A percentile compares a stretch with the other conserved stretches of the same genome.
Conservation (phyloP, 345 rosid species). For the Brassica juncea region DNA sequence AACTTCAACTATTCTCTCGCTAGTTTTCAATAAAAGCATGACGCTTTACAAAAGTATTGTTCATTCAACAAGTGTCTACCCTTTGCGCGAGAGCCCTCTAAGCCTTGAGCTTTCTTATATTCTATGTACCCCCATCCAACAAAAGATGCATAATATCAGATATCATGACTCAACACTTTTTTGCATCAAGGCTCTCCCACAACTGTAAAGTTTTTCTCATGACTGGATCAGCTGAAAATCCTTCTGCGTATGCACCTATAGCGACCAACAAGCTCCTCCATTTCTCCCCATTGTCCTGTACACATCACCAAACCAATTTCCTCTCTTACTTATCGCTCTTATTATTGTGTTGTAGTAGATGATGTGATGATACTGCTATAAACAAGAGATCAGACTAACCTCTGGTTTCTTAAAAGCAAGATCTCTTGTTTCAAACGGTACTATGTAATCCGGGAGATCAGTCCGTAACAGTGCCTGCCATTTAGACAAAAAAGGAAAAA, state of each 20-base stretch:
- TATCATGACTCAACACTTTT: background rate
- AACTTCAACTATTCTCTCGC: background rate
- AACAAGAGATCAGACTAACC: conserved; percentile 51
- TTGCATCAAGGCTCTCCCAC: conserved; percentile 67
- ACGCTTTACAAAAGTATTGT: conserved; percentile 14
- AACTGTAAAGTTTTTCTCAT: conserved; percentile 61
- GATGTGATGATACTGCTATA: conserved; percentile 1
- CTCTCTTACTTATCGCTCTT: background rate
- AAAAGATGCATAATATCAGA: background rate
- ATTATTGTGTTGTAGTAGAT: background rate
- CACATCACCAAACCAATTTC: conserved; percentile 8
- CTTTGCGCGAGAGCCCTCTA: background rate
- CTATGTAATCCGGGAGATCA: conserved; percentile 88
- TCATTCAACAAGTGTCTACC: background rate
- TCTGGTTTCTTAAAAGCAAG: conserved; percentile 72
- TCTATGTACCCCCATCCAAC: conserved; percentile 27
- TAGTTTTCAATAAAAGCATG: background rate
- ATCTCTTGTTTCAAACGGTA: conserved; percentile 73
- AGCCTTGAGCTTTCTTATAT: background rate
- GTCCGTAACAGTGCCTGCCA: conserved; percentile 77
- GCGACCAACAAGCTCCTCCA: conserved; percentile 74
- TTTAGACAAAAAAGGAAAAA: background rate
- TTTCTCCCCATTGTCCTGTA: conserved; percentile 87
- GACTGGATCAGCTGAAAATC: conserved; percentile 80
- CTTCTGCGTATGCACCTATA: conserved; percentile 79